These are phyloP conservation scores for Amanita rubescens DNA, from an alignment of 768 basidiomycete species.

Conservation along the genomic window DNA sequence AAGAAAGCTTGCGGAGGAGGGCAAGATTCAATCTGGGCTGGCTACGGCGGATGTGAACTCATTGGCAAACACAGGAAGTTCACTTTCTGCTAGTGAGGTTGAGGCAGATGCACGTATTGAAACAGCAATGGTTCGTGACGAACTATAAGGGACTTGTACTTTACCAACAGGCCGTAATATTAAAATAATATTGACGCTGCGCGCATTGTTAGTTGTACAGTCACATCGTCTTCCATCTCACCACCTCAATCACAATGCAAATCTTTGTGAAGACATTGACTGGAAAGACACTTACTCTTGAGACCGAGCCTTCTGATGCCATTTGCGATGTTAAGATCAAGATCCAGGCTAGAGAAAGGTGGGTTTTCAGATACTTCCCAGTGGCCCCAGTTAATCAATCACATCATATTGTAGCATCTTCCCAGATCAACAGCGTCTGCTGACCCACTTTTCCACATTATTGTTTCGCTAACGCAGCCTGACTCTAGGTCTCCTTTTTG, in stretches of 20 bases:
- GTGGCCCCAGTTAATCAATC: too few species aligned
- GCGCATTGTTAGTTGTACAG: too few species aligned
- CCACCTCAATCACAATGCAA: neutral
- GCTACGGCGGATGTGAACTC: constrained; percentile 65
- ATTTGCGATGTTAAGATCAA: neutral
- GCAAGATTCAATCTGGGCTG: constrained; percentile 59
- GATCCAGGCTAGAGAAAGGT: neutral
- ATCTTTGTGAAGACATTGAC: neutral
- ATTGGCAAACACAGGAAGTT: constrained; percentile 41
- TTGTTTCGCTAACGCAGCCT: too few species aligned
- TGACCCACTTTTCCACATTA: too few species aligned
- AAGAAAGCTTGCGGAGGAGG: constrained; percentile 59
- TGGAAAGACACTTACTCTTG: neutral
- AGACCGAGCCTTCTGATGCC: neutral
- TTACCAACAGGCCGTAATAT: too few species aligned
- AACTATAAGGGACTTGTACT: neutral
- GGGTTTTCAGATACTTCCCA: too few species aligned
- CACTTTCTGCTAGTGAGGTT: neutral
- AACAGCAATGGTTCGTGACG: neutral
- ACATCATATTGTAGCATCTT: too few species aligned
- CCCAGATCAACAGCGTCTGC: too few species aligned
- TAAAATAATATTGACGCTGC: too few species aligned
- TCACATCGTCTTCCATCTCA: too few species aligned
- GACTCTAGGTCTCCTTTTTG: too few species aligned
- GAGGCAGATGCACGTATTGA: neutral